Percentiles rank a stretch among this genome's conserved stretches.
phyloP scores from a whole-genome alignment of 2,329 filamentous ascomycete species.

The Calcarisporium arbuscula region DNA sequence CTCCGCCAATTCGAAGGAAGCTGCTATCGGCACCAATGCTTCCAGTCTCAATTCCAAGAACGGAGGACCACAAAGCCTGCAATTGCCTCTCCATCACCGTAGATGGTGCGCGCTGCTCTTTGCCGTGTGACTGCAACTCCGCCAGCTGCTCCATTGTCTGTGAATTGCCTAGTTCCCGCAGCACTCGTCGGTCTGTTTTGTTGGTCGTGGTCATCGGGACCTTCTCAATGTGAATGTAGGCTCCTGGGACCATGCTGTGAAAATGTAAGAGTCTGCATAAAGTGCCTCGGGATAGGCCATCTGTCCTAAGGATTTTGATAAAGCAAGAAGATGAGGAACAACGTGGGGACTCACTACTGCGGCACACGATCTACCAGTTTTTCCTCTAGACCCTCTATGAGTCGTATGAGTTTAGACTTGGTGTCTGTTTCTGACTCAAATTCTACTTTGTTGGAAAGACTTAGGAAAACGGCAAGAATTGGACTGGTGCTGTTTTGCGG shows the following conservation, averaged over 20 bases:
- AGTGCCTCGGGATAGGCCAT: too few species aligned
- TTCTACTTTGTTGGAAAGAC: background rate
- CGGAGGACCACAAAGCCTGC: background rate
- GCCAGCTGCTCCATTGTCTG: conserved; percentile 4
- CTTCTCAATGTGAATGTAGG: conserved; percentile 3
- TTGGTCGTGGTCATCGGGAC: conserved; percentile 7
- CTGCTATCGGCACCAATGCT: conserved; percentile 3
- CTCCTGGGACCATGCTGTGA: conserved; percentile 7
- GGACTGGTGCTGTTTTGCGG: conserved; percentile 5
- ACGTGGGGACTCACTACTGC: conserved; percentile 4
- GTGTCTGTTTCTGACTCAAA: background rate
- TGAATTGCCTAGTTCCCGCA: conserved; percentile 3
- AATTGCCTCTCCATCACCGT: conserved; percentile 3
- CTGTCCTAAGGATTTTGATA: too few species aligned
- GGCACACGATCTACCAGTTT: conserved; percentile 4
- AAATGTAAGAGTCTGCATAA: background rate
- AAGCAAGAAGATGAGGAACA: background rate
- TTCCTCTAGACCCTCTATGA: conserved; percentile 5
- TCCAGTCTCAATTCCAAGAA: conserved; percentile 1
- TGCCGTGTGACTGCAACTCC: conserved; percentile 1
- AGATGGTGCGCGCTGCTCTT: background rate
- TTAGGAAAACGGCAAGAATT: conserved; percentile 5
- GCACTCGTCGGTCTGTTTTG: conserved; percentile 3
- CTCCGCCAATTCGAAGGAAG: conserved; percentile 4
- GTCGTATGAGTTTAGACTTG: background rate